These are phyloP conservation scores for Fusarium siculi DNA, from an alignment of 2,329 filamentous ascomycete genomes.

Conservation along the genomic window DNA sequence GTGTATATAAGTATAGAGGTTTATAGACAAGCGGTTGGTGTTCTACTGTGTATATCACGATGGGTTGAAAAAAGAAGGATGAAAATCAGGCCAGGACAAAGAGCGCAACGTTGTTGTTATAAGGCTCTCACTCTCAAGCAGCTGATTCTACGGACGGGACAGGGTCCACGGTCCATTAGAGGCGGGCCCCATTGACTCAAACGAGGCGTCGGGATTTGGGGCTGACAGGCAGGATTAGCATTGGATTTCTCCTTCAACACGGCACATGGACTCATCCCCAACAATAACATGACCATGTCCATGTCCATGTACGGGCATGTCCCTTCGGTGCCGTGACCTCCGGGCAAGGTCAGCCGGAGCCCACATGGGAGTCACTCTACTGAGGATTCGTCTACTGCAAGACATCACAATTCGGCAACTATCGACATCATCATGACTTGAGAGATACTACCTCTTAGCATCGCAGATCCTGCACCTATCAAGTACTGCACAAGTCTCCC, in stretches of 20 bases:
- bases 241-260: neutral
- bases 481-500: conserved; percentile 20
- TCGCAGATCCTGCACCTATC: neutral
- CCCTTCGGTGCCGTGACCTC: conserved; percentile 38
- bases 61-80: conserved; percentile 1
- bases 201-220: conserved; percentile 14
- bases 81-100: conserved; percentile 22
- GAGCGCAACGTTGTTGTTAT: conserved; percentile 31
- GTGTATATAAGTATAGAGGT: neutral
- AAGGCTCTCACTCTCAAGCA: conserved; percentile 15
- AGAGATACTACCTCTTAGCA: neutral
- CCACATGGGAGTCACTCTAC: conserved; percentile 19
- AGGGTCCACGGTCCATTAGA: conserved; percentile 20
- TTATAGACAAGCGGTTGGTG: neutral
- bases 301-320: neutral
- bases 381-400: conserved; percentile 5
- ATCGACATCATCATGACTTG: conserved; percentile 18
- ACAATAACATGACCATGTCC: conserved; percentile 18
- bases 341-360: conserved; percentile 40
- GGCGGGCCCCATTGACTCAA: conserved; percentile 23
- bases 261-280: conserved; percentile 17
- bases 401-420: conserved; percentile 21
- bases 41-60: neutral
- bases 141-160: conserved; percentile 13
- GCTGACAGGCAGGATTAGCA: conserved; percentile 8